These are phyloP conservation scores for Cryoendolithus antarcticus DNA, from an alignment of 2,329 filamentous ascomycete genomes.

Conservation along the genomic window DNA sequence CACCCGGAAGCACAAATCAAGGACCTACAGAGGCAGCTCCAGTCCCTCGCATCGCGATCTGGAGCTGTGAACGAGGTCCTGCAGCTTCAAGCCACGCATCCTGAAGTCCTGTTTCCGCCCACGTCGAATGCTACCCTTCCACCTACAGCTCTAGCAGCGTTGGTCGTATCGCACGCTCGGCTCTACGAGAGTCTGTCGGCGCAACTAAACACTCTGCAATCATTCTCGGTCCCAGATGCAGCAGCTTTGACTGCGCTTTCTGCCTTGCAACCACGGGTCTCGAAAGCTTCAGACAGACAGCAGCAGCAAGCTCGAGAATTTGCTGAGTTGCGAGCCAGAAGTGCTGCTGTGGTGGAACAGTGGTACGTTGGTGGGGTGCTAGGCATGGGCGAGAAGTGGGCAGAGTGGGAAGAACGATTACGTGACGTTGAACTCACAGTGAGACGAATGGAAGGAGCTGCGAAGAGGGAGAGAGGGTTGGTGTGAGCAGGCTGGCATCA, in stretches of 20 bases:
- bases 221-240: conserved; percentile 31
- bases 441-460: conserved; percentile 48
- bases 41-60: conserved; percentile 28
- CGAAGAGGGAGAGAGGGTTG: conserved; percentile 40
- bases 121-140: conserved; percentile 11
- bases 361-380: conserved; percentile 69
- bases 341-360: conserved; percentile 38
- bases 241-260: conserved; percentile 41
- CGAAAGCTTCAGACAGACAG: conserved; percentile 48
- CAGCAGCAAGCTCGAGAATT: conserved; percentile 49
- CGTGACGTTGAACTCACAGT: conserved; percentile 54
- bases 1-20: conserved; percentile 1
- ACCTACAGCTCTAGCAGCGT: conserved; percentile 16
- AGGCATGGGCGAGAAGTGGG: conserved; percentile 54
- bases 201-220: conserved; percentile 32
- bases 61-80: conserved; percentile 28
- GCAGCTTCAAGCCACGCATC: conserved; percentile 28
- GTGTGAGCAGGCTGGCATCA: conserved; percentile 7
- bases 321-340: conserved; percentile 50
- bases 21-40: conserved; percentile 17
- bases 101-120: conserved; percentile 24
- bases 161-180: conserved; percentile 33
- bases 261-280: conserved; percentile 49
- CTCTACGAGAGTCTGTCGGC: conserved; percentile 30
- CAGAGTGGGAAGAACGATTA: conserved; percentile 57